Conservation (phyloP, 2,329 filamentous ascomycete genomes). For the Pseudogymnoascus sp. region DNA sequence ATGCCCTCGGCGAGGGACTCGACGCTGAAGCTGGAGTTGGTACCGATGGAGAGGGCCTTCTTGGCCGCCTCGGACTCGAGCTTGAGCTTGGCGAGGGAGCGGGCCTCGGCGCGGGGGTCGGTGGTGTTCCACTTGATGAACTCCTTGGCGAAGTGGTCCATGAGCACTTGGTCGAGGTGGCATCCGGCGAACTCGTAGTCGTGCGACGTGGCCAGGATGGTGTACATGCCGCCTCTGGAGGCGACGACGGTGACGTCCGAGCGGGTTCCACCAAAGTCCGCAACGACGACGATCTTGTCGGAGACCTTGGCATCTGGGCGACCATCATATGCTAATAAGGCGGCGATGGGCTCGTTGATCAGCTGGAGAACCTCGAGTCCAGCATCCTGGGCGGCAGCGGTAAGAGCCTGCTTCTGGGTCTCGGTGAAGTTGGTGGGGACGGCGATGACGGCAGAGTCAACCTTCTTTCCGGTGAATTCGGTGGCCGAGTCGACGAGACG, state of each 20-base stretch:
- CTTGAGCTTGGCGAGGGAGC: constrained; percentile 83
- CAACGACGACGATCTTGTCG: constrained; percentile 88
- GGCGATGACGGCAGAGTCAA: constrained; percentile 91
- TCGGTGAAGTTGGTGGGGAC: constrained; percentile 91
- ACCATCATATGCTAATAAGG: constrained; percentile 85
- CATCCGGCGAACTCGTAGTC: constrained; percentile 90
- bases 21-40: constrained; percentile 83
- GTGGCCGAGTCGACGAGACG: constrained; percentile 76
- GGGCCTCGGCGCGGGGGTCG: constrained; percentile 75
- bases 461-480: constrained; percentile 85
- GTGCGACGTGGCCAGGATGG: constrained; percentile 83
- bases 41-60: constrained; percentile 82
- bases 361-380: constrained; percentile 86
- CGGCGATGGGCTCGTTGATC: constrained; percentile 83
- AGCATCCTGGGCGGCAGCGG: constrained; percentile 68
- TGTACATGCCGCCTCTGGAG: constrained; percentile 92
- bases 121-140: constrained; percentile 89
- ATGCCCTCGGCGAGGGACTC: constrained; percentile 83
- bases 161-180: constrained; percentile 80
- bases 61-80: constrained; percentile 86
- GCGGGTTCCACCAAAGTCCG: constrained; percentile 85
- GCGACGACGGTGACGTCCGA: constrained; percentile 88
- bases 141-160: constrained; percentile 97
- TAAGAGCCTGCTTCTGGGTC: constrained; percentile 74
- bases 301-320: constrained; percentile 62